phyloP scores from a whole-genome alignment of 75 land plant genomes.

The Pinus albicaulis region DNA sequence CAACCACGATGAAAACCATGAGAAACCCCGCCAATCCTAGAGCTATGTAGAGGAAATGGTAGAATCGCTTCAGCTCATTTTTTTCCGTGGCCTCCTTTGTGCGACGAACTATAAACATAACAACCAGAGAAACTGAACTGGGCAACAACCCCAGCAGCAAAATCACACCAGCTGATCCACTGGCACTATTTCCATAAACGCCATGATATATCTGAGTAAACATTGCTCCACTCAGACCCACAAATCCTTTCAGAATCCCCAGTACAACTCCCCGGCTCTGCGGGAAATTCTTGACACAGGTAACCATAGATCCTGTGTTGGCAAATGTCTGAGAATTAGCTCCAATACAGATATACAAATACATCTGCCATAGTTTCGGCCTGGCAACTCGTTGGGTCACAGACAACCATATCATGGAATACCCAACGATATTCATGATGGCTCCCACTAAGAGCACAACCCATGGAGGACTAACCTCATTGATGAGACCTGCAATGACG shows the following conservation, averaged over 20 bases:
- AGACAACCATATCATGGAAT: conserved; percentile 36
- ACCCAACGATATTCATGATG: conserved; percentile 17
- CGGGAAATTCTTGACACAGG: conserved; percentile 57
- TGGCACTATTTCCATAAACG: conserved; percentile 45
- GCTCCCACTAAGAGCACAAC: conserved; percentile 28
- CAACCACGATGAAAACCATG: conserved; percentile 30
- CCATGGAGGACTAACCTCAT: conserved; percentile 33
- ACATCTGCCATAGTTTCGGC: conserved; percentile 42
- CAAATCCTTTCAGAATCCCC: conserved; percentile 72
- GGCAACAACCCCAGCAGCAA: conserved; percentile 58
- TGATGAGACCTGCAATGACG: conserved; percentile 25
- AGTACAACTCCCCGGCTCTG: conserved; percentile 60
- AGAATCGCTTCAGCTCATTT: conserved; percentile 30
- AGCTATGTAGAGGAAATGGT: conserved; percentile 31
- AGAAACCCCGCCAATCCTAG: conserved; percentile 35
- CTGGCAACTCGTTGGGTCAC: conserved; percentile 20
- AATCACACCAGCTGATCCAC: conserved; percentile 25
- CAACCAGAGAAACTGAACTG: conserved; percentile 28
- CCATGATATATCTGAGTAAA: conserved; percentile 58
- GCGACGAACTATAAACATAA: conserved; percentile 24
- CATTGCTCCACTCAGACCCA: conserved; percentile 78
- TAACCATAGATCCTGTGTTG: conserved; percentile 52
- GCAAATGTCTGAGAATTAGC: conserved; percentile 53
- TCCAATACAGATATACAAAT: conserved; percentile 23
- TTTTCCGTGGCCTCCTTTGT: conserved; percentile 1